A percentile compares a stretch with the other conserved stretches of the same genome.
These are phyloP conservation scores for Hypomontagnella submonticulosa DNA, from an alignment of 495 filamentous ascomycete genomes.

Conservation along the genomic window DNA sequence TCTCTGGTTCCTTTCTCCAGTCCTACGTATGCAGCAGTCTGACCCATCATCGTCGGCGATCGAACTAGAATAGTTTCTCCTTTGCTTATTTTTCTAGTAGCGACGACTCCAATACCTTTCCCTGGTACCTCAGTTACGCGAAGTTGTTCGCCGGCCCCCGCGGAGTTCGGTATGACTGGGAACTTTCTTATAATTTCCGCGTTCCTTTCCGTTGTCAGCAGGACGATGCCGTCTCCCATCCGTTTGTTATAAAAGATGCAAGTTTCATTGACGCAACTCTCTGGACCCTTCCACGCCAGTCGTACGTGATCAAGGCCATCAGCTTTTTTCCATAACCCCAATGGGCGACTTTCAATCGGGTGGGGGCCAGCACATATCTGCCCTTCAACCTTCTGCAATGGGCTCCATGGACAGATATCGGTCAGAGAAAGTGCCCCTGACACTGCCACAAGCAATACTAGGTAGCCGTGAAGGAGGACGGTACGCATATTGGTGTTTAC, in stretches of 20 bases:
- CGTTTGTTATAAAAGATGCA: slow-evolving; percentile 50
- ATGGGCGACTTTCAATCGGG: neutral
- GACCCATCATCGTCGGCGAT: slow-evolving; percentile 48
- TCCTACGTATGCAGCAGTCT: slow-evolving; percentile 44
- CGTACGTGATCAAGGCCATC: neutral
- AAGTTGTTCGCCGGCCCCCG: slow-evolving; percentile 35
- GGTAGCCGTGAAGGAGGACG: neutral
- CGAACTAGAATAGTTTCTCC: slow-evolving; percentile 54
- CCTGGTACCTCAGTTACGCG: slow-evolving; percentile 47
- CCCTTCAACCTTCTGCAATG: neutral
- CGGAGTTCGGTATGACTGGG: slow-evolving; percentile 22
- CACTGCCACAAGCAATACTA: slow-evolving; percentile 2
- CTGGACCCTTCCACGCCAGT: slow-evolving; percentile 49
- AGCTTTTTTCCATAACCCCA: neutral
- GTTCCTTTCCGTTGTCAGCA: slow-evolving; percentile 49
- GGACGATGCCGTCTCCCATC: slow-evolving; percentile 46
- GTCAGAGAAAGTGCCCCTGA: neutral
- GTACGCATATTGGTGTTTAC: slow-evolving; percentile 21
- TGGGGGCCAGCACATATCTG: slow-evolving; percentile 2
- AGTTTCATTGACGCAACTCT: slow-evolving; percentile 50
- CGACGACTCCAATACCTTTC: slow-evolving; percentile 55
- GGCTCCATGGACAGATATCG: slow-evolving; percentile 22
- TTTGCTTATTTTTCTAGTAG: slow-evolving; percentile 51
- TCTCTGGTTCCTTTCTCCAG: slow-evolving; percentile 34
- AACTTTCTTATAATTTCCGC: slow-evolving; percentile 40